Evolutionary conservation across 306 rosid genomes (phyloP).

Genomic region (Castanea mollissima): DNA sequence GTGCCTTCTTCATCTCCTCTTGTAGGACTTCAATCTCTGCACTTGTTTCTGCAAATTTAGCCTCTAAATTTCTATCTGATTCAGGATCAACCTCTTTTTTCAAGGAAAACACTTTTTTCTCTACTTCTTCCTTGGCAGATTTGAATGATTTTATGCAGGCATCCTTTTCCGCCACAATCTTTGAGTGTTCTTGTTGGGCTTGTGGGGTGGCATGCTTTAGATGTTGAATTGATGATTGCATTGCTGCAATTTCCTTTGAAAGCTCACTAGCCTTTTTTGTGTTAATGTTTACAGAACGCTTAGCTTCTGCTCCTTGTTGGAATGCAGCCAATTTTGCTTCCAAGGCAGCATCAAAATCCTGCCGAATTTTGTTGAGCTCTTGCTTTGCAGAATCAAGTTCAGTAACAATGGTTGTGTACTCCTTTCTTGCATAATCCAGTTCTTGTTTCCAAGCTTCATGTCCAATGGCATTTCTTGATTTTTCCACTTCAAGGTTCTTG

Average conservation of each 20-base stretch:
- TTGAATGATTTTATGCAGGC: conserved; percentile 23
- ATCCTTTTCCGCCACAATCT: conserved; percentile 44
- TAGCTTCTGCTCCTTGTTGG: conserved; percentile 78
- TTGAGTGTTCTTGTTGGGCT: conserved; percentile 48
- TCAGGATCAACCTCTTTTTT: conserved; percentile 53
- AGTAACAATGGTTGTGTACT: conserved; percentile 37
- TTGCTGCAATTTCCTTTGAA: conserved; percentile 45
- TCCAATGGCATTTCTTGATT: conserved; percentile 39
- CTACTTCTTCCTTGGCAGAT: conserved; percentile 46
- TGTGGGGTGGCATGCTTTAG: conserved; percentile 42
- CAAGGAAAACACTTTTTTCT: conserved; percentile 39
- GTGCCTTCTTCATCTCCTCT: conserved; percentile 59
- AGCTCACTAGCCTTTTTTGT: conserved; percentile 54
- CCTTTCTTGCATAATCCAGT: conserved; percentile 54
- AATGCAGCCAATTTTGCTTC: conserved; percentile 70
- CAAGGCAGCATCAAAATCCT: conserved; percentile 74
- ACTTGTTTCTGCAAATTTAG: conserved; percentile 45
- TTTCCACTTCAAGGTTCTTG: conserved; percentile 43
- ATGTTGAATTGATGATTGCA: conserved; percentile 54
- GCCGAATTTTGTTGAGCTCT: conserved; percentile 71
- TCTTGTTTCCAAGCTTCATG: conserved; percentile 61
- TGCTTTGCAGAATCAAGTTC: conserved; percentile 74
- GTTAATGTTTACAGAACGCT: conserved; percentile 51
- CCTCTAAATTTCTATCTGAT: conserved; percentile 32
- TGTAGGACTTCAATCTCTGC: conserved; percentile 58